phyloP scores from a whole-genome alignment of 2,329 filamentous ascomycete genomes.

The Talaromyces sp. region DNA sequence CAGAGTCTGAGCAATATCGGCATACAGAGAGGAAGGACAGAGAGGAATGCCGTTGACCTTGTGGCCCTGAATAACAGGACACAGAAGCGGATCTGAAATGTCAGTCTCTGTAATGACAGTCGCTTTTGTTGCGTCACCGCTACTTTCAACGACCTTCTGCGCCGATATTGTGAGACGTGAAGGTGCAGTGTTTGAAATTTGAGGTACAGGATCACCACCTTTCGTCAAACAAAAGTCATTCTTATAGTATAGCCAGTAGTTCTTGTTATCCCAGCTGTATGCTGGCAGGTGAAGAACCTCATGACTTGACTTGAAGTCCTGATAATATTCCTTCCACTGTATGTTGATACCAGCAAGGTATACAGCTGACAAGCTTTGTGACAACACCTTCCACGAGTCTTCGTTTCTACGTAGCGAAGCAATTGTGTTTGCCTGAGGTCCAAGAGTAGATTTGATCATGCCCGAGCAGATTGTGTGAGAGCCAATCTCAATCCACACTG shows the following conservation, averaged over 20 bases:
- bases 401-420: constrained; percentile 43
- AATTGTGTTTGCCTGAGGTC: constrained; percentile 27
- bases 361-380: constrained; percentile 14
- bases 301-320: constrained; percentile 45
- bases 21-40: constrained; percentile 22
- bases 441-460: constrained; percentile 41
- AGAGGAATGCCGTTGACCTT: constrained; percentile 27
- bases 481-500: constrained; percentile 45
- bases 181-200: not conserved
- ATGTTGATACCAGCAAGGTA: constrained; percentile 34
- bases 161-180: constrained; percentile 20
- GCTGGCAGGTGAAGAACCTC: constrained; percentile 26
- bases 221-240: constrained; percentile 71
- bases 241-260: constrained; percentile 47
- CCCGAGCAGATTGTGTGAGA: constrained; percentile 47
- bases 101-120: constrained; percentile 37
- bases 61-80: constrained; percentile 36
- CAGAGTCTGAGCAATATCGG: constrained; percentile 27
- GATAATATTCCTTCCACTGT: constrained; percentile 67
- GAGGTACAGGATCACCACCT: constrained; percentile 46
- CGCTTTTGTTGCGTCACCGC: constrained; percentile 6
- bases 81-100: constrained; percentile 32
- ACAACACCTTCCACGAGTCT: constrained; percentile 34
- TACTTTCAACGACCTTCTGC: constrained; percentile 15
- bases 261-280: constrained; percentile 29